Evolutionary conservation across 2,329 filamentous ascomycete genomes (phyloP).

Genomic region (Phaeosphaeriaceae sp.): DNA sequence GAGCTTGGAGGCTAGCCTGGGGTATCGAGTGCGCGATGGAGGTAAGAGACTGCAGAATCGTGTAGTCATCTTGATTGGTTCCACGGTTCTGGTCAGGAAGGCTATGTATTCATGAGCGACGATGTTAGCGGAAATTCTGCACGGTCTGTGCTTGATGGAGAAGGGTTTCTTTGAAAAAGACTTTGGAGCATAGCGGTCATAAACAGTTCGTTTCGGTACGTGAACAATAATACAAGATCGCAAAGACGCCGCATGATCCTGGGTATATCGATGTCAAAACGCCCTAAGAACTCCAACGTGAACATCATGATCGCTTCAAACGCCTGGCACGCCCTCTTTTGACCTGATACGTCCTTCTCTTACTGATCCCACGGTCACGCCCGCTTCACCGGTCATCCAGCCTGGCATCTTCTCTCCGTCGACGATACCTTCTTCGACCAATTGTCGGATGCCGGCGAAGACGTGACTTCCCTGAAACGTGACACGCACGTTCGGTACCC

Average conservation of each 20-base stretch:
- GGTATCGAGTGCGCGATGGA: too few relatives aligned
- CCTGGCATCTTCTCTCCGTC: constrained; percentile 82
- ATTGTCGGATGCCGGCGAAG: constrained; percentile 77
- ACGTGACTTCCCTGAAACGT: constrained; percentile 79
- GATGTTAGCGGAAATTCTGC: too few relatives aligned
- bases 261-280: constrained; percentile 35
- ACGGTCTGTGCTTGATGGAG: too few relatives aligned
- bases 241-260: constrained; percentile 22
- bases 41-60: too few relatives aligned
- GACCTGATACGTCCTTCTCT: constrained; percentile 66
- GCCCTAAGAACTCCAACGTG: constrained; percentile 15
- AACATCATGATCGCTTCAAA: constrained; percentile 14
- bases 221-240: neutral
- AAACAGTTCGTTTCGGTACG: neutral
- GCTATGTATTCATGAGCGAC: too few relatives aligned
- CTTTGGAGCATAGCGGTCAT: neutral
- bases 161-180: too few relatives aligned
- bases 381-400: constrained; percentile 90
- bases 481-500: constrained; percentile 68
- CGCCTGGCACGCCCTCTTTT: constrained; percentile 33
- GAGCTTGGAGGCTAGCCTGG: too few relatives aligned
- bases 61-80: too few relatives aligned
- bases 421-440: constrained; percentile 78
- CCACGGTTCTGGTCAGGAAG: too few relatives aligned
- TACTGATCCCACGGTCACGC: constrained; percentile 75